Evolutionary conservation across 352 stramenopile genomes (phyloP).

Genomic region (Pythium insidiosum): DNA sequence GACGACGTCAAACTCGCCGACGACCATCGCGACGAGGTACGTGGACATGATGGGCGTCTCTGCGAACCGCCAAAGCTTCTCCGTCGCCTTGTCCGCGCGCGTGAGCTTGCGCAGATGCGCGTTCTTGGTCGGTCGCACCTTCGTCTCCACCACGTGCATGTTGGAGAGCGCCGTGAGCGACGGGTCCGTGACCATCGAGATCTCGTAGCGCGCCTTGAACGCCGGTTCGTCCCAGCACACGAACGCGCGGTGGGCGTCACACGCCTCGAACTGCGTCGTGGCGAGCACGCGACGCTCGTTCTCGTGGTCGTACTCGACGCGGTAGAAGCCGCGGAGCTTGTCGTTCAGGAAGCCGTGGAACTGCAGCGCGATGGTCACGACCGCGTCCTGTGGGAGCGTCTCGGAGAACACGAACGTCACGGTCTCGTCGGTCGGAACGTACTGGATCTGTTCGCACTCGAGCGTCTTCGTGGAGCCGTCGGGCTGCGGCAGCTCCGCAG

Average conservation of each 20-base stretch:
- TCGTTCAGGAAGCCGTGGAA: slow-evolving; percentile 84
- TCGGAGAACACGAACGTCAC: slow-evolving; percentile 54
- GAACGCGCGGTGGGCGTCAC: slow-evolving; percentile 90
- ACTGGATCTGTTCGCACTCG: slow-evolving; percentile 38
- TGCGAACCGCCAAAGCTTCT: slow-evolving; percentile 85
- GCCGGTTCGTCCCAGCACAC: slow-evolving; percentile 98
- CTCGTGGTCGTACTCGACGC: slow-evolving; percentile 89
- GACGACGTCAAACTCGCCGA: slow-evolving; percentile 95
- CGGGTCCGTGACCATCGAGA: slow-evolving; percentile 89
- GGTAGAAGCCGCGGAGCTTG: slow-evolving; percentile 96
- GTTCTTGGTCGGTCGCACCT: slow-evolving; percentile 48
- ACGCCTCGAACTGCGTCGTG: slow-evolving; percentile 79
- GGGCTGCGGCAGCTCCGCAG: slow-evolving; percentile 27
- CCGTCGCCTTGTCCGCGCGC: slow-evolving; percentile 26
- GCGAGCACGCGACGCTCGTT: slow-evolving; percentile 91
- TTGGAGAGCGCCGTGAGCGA: slow-evolving; percentile 93
- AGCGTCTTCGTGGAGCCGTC: slow-evolving; percentile 22
- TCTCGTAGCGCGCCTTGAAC: slow-evolving; percentile 92
- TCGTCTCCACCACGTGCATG: slow-evolving; percentile 90
- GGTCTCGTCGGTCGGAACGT: slow-evolving; percentile 37
- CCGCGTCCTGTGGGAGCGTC: slow-evolving; percentile 19
- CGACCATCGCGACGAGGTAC: slow-evolving; percentile 94
- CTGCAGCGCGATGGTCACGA: slow-evolving; percentile 29
- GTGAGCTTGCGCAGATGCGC: slow-evolving; percentile 39
- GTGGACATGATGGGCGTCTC: slow-evolving; percentile 96